phyloP scores from a whole-genome alignment of 371 early-diverging fungal species.

The Apophysomyces trapeziformis region DNA sequence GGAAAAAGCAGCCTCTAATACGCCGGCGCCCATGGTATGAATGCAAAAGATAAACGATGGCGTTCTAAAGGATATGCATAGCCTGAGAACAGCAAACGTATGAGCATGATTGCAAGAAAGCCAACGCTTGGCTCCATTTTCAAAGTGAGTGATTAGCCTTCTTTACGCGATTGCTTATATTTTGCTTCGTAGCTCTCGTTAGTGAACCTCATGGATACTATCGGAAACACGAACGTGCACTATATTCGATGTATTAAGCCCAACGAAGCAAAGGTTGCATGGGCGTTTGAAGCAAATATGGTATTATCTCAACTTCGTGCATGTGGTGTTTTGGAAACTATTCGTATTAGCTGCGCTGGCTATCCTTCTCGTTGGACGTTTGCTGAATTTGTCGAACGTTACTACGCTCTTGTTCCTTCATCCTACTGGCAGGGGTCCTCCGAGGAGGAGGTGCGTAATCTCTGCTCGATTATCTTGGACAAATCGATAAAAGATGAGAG shows the following conservation, averaged over 20 bases:
- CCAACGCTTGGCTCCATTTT: constrained; percentile 90
- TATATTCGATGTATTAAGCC: constrained; percentile 99
- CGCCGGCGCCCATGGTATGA: constrained; percentile 36
- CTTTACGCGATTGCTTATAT: neutral
- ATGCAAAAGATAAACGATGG: neutral
- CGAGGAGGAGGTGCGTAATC: constrained; percentile 50
- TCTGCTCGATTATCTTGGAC: constrained; percentile 68
- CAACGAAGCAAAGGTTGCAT: constrained; percentile 90
- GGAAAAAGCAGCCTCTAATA: constrained; percentile 47
- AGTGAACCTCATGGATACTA: constrained; percentile 91
- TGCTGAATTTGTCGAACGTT: constrained; percentile 93
- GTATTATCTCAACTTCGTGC: constrained; percentile 96
- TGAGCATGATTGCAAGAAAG: constrained; percentile 68
- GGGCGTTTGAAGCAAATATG: constrained; percentile 90
- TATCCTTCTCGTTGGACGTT: constrained; percentile 97
- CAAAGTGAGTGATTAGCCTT: constrained; percentile 40
- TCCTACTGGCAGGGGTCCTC: constrained; percentile 56
- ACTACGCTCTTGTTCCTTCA: constrained; percentile 84
- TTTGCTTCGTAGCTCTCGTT: constrained; percentile 64
- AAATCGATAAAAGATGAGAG: constrained; percentile 71
- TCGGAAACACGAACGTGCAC: constrained; percentile 89
- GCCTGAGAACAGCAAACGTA: constrained; percentile 55
- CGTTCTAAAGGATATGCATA: constrained; percentile 5
- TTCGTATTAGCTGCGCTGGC: constrained; percentile 98
- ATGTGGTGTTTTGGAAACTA: constrained; percentile 99